Evolutionary conservation across 805 yeast genomes (phyloP).

Genomic region (Wickerhamiella shivajii): DNA sequence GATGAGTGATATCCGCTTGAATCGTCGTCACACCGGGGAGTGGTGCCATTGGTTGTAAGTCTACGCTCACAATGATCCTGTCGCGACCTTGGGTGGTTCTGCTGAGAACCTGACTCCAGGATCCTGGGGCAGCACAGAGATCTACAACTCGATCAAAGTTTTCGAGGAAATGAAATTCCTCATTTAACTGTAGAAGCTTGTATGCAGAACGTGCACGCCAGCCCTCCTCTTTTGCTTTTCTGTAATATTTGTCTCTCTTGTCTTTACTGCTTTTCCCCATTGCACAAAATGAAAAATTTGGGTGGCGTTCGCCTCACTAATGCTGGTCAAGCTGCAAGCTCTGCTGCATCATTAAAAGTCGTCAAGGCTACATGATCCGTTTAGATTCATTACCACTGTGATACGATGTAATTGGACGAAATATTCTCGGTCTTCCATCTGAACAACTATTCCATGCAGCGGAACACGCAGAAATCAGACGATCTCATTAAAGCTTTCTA

Average conservation of each 20-base stretch:
- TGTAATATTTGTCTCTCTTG: slow-evolving; percentile 68
- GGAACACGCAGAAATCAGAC: too few species aligned
- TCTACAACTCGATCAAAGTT: slow-evolving; percentile 79
- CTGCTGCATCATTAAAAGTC: too few species aligned
- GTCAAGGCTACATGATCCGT: too few species aligned
- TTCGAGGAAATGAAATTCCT: slow-evolving; percentile 67
- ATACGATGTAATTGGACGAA: too few species aligned
- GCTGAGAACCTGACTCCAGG: slow-evolving; percentile 90
- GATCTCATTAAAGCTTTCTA: too few species aligned
- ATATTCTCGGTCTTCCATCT: too few species aligned
- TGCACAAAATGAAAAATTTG: neutral
- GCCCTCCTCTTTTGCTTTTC: slow-evolving; percentile 95
- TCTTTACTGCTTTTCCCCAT: slow-evolving; percentile 96
- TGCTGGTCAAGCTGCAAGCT: too few species aligned
- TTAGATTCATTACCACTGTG: too few species aligned
- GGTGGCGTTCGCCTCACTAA: too few species aligned
- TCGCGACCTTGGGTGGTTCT: slow-evolving; percentile 36
- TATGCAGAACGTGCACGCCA: slow-evolving; percentile 97
- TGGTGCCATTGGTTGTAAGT: slow-evolving; percentile 94
- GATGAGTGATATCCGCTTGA: slow-evolving; percentile 97
- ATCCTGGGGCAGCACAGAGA: slow-evolving; percentile 51
- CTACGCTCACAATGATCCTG: slow-evolving; percentile 83
- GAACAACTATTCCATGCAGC: too few species aligned
- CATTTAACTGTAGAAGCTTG: slow-evolving; percentile 79
- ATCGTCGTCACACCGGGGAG: slow-evolving; percentile 78